Evolutionary conservation across 1,284 basidiomycete genomes (phyloP), one percentile per base, ranked within the genome.

Genomic region (Microbotryum saponariae): DNA sequence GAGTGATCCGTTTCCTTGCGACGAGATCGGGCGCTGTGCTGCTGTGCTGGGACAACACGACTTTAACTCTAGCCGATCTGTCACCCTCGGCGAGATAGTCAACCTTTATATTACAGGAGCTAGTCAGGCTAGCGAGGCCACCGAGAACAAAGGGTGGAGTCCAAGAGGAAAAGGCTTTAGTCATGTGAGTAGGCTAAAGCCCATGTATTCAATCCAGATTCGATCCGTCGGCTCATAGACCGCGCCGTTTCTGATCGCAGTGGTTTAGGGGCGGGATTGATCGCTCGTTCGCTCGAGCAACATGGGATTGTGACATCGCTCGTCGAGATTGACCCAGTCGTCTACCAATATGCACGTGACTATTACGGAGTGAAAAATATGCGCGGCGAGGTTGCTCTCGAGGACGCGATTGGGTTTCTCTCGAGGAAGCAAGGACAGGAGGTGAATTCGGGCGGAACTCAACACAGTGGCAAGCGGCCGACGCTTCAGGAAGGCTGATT

Each of bases 31-130:
- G 86, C 87, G 14, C 2, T 48, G 45, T 23, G 16, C 27, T 27
- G 27, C 27, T 27, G 27, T 27, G 27, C 27, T 27, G 27, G 27
- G 27, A 4, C 27, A 27, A 6, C 27, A 27, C 6, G 27, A 54
- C 56, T 52, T 1, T 42, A 10, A 42, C 37, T 10, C 12, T 1
- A 42, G 14, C 12, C 37, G 16, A 16, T 42, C 12, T 18, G 12
- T 42, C 37, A 14, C 12, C 12, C 37, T 42, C 12, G 14, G 10
- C 14, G 37, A 86, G 92, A 57, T 93, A 93, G 73, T 81, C 80
- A 16, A 82, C 89, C 0, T 94, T 96, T 73, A 80, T 88, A 4
- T 73, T 93, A 21, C 91, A 96, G 73, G 91, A 94, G 73, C 86
- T 87, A 1, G 83, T 80, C 20, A 80, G 88, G 18, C 75, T 94